Conservation (phyloP, 768 basidiomycete genomes). For the Phaeolepiota aurea region DNA sequence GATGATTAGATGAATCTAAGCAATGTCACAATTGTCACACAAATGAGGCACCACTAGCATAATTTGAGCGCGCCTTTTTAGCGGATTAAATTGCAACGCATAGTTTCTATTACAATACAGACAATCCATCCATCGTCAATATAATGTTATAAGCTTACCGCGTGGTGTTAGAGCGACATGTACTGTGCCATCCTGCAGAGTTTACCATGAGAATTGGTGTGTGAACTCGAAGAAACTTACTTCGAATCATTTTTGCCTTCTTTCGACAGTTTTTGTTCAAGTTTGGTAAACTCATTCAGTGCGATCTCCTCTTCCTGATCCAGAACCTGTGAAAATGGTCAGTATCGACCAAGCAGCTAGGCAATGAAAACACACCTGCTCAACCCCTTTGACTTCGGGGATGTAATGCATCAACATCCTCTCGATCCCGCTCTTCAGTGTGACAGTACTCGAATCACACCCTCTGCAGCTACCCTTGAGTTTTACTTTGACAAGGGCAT, state of each 20-base stretch:
- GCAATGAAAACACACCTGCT: slow-evolving; percentile 55
- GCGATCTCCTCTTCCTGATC: slow-evolving; percentile 88
- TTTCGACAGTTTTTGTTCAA: slow-evolving; percentile 59
- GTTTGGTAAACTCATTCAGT: slow-evolving; percentile 80
- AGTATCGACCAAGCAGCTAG: slow-evolving; percentile 1
- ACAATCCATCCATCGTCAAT: no score
- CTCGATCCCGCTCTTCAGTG: slow-evolving; percentile 94
- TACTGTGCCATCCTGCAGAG: slow-evolving; percentile 65
- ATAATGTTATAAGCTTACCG: no score
- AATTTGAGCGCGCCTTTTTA: background rate
- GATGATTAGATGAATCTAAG: no score
- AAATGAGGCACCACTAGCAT: background rate
- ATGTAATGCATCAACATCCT: slow-evolving; percentile 99
- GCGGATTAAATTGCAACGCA: background rate
- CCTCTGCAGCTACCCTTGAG: slow-evolving; percentile 97
- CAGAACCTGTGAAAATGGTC: slow-evolving; percentile 49
- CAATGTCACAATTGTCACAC: background rate
- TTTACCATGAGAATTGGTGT: slow-evolving; percentile 5
- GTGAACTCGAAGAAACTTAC: slow-evolving; percentile 17
- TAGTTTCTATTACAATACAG: no score
- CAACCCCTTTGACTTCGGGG: slow-evolving; percentile 88
- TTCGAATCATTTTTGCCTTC: slow-evolving; percentile 39
- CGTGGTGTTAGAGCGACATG: slow-evolving; percentile 71
- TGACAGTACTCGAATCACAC: slow-evolving; percentile 89
- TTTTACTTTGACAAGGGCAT: slow-evolving; percentile 76